A percentile compares a stretch with the other conserved stretches of the same genome.
phyloP scores from a whole-genome alignment of 2,329 filamentous ascomycete species.

The Botrytis deweyae region DNA sequence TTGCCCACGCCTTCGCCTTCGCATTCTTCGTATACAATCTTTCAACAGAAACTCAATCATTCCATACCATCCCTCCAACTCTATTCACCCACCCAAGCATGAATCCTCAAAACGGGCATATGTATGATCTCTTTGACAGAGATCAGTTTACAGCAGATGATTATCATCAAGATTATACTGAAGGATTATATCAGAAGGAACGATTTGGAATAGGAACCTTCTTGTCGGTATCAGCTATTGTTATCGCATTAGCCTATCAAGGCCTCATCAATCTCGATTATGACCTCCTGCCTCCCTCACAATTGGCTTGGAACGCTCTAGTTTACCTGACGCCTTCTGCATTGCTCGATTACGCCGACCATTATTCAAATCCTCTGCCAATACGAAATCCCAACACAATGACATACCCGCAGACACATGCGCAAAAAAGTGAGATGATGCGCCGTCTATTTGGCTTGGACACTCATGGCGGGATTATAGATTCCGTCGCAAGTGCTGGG shows the following conservation, averaged over 20 bases:
- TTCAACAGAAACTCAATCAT: not conserved
- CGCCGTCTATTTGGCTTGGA: conserved; percentile 62
- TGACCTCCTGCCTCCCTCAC: conserved; percentile 44
- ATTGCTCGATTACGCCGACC: conserved; percentile 57
- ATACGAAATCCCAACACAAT: conserved; percentile 47
- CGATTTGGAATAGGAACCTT: conserved; percentile 25
- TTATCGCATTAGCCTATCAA: conserved; percentile 36
- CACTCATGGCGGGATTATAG: conserved; percentile 52
- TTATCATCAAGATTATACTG: conserved; percentile 40
- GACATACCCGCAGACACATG: conserved; percentile 46
- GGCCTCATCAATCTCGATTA: conserved; percentile 37
- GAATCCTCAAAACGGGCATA: conserved; percentile 31
- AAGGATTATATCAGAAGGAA: conserved; percentile 23
- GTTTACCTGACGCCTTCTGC: conserved; percentile 57
- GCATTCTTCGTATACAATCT: not conserved
- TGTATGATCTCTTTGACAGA: conserved; percentile 35
- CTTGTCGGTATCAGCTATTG: conserved; percentile 33
- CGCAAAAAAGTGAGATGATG: conserved; percentile 64
- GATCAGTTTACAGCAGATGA: conserved; percentile 31
- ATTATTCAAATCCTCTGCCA: conserved; percentile 43
- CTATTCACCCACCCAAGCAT: conserved; percentile 37
- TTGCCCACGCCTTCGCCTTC: not conserved
- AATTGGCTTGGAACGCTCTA: conserved; percentile 60
- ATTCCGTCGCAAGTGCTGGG: conserved; percentile 57
- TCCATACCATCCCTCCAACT: not conserved